Base-by-base conservation (phyloP, 2,329 filamentous ascomycete species). In the Dryadomyces sulphureus region DNA sequence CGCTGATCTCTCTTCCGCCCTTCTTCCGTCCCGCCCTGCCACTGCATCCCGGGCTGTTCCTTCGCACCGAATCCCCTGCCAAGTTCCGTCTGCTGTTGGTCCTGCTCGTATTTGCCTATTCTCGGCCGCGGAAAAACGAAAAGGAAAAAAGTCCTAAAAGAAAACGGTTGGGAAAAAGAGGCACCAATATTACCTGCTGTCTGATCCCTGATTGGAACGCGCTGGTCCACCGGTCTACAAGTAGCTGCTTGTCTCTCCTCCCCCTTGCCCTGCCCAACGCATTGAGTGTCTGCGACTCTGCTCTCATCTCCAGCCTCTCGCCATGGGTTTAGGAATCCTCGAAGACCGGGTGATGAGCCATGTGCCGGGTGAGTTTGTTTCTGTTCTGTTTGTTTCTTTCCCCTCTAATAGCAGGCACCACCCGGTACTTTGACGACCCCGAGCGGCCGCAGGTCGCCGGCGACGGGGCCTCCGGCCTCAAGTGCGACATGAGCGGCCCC, bases 311-410 rank as follows among this genome's bases (percentile, higher is more conserved):
- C n/a, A n/a, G n/a, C n/a, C n/a, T n/a, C n/a, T n/a, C n/a, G n/a
- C n/a, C 46, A 84, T 83, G 80, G 78, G 79, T 39, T 69, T 92
- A 52, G 82, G 84, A 44, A 77, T 93, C 49, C 69, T 92, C 48
- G 78, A 89, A 55, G 75, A 83, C 57, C 69, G 59, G 56, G 69
- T 70, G 55, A 69, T 78, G 53, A 72, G 76, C 55, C 73, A 84
- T 61, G 84, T 90, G 50, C 86, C 86, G 49, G 85, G 84, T 88
- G 67, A 59, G 68, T 49, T 5, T 20, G 19, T 4, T 4, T 17
- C 19, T 17, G 7, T 7, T 14, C n/a, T 11, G 7, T 39, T 17
- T 22, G 8, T 17, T 11, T 30, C 39, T 14, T n/a, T 27, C 16
- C 17, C 30, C 11, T 14, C 30, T 9, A 14, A 3, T 43, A 22